These are phyloP conservation scores for Penicillium cosmopolitanum DNA, from an alignment of 495 filamentous ascomycete genomes.

Conservation along the genomic window DNA sequence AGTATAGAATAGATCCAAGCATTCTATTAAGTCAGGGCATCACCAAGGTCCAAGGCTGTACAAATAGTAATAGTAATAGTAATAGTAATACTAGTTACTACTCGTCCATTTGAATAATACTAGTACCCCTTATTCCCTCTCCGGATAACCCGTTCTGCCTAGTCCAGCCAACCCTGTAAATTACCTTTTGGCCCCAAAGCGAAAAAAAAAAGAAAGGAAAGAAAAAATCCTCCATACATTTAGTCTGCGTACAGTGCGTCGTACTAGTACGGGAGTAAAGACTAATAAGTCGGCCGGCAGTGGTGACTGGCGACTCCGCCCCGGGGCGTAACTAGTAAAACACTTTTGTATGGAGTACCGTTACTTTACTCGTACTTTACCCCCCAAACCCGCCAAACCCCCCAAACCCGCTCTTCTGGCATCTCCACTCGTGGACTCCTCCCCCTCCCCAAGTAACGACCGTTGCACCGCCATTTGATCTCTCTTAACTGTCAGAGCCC, in stretches of 20 bases:
- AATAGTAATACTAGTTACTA: no score
- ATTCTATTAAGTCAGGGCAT: no score
- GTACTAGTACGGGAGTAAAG: not conserved
- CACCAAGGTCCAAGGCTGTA: no score
- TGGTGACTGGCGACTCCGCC: slow-evolving; percentile 1
- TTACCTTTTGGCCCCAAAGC: slow-evolving; percentile 1
- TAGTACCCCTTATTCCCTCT: not conserved
- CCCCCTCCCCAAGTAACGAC: slow-evolving; percentile 19
- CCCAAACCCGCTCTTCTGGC: slow-evolving; percentile 24
- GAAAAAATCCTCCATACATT: no score
- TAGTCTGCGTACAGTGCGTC: no score
- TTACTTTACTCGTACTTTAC: slow-evolving; percentile 21
- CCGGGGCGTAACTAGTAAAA: not conserved
- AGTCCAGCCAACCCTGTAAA: slow-evolving; percentile 2
- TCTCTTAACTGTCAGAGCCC: slow-evolving; percentile 2
- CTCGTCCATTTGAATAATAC: not conserved
- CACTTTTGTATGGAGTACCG: not conserved
- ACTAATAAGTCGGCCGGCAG: slow-evolving; percentile 7
- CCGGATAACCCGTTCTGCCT: not conserved
- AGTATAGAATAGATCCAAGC: no score
- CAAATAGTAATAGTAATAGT: not conserved
- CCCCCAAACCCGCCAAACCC: slow-evolving; percentile 4
- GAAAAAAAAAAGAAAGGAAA: slow-evolving; percentile 7
- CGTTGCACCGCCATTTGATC: slow-evolving; percentile 25
- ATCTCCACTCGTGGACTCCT: slow-evolving; percentile 35